Conservation (phyloP, 2,329 filamentous ascomycete species). For the Aspergillus udagawae region DNA sequence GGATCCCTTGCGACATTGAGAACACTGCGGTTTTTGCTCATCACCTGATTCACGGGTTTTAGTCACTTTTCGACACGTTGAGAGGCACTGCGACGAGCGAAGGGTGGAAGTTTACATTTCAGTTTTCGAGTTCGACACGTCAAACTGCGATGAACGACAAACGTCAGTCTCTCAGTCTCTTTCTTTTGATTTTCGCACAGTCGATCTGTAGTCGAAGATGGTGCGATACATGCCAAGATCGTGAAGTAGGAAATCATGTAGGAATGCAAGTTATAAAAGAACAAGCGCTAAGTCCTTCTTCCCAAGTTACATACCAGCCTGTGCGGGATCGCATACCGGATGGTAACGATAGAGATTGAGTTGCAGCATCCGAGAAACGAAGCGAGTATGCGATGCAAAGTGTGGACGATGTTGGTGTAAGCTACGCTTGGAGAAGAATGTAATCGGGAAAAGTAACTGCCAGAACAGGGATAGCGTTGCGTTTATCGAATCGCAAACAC, state of each 20-base stretch:
- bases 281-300: neutral
- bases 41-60: constrained; percentile 34
- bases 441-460: constrained; percentile 6
- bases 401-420: constrained; percentile 3
- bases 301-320: constrained; percentile 35
- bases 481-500: neutral
- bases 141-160: constrained; percentile 31
- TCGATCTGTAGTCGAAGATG: neutral
- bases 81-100: neutral
- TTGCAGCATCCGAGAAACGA: constrained; percentile 22
- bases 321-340: constrained; percentile 42
- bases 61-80: constrained; percentile 4
- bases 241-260: neutral
- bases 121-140: constrained; percentile 60
- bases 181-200: neutral
- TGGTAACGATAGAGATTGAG: constrained; percentile 20
- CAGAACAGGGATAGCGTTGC: neutral
- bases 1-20: constrained; percentile 58
- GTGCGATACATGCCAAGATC: neutral
- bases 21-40: constrained; percentile 58
- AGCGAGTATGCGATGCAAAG: constrained; percentile 1
- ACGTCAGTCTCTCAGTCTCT: constrained; percentile 1
- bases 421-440: constrained; percentile 3
- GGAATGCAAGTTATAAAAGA: neutral
- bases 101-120: constrained; percentile 47